Percentiles rank a stretch among this genome's conserved stretches.
These are phyloP conservation scores for Botrytis tulipae DNA, from an alignment of 2,329 filamentous ascomycete genomes.

Conservation along the genomic window DNA sequence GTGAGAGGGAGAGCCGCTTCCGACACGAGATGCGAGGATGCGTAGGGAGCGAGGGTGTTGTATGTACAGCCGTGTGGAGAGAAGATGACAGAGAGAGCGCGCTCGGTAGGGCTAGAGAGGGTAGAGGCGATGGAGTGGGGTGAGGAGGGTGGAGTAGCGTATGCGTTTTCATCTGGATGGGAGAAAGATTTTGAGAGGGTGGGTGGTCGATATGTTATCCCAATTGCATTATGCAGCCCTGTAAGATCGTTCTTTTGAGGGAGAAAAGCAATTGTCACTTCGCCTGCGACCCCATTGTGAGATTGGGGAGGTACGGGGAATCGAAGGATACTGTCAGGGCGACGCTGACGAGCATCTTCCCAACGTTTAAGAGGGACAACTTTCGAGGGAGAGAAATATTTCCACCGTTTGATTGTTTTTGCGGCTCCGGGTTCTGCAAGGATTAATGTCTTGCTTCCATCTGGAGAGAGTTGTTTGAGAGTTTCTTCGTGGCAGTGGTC, in stretches of 20 bases:
- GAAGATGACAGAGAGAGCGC: conserved; percentile 60
- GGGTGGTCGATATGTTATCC: conserved; percentile 65
- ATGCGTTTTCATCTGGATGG: conserved; percentile 8
- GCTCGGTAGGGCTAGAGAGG: conserved; percentile 40
- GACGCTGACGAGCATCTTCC: conserved; percentile 42
- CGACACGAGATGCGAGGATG: conserved; percentile 53
- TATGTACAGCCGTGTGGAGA: conserved; percentile 62
- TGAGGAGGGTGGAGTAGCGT: conserved; percentile 30
- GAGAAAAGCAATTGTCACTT: conserved; percentile 70
- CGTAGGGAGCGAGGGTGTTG: conserved; percentile 53
- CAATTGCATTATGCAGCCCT: conserved; percentile 64
- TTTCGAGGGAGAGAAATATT: conserved; percentile 59
- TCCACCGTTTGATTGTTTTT: conserved; percentile 64
- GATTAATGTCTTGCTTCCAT: conserved; percentile 57
- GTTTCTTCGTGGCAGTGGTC: conserved; percentile 72
- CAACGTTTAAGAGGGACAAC: conserved; percentile 48
- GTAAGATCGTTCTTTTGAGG: conserved; percentile 59
- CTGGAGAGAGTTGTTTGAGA: conserved; percentile 58
- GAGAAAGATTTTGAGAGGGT: conserved; percentile 2
- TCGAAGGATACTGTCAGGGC: conserved; percentile 37
- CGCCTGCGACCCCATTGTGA: conserved; percentile 55
- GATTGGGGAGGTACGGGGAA: conserved; percentile 55
- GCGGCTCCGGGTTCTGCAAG: conserved; percentile 64
- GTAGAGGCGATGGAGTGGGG: conserved; percentile 30
- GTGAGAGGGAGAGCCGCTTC: conserved; percentile 61